These are phyloP conservation scores for Bertia moriformis DNA, from an alignment of 2,329 filamentous ascomycete species.

Conservation along the genomic window DNA sequence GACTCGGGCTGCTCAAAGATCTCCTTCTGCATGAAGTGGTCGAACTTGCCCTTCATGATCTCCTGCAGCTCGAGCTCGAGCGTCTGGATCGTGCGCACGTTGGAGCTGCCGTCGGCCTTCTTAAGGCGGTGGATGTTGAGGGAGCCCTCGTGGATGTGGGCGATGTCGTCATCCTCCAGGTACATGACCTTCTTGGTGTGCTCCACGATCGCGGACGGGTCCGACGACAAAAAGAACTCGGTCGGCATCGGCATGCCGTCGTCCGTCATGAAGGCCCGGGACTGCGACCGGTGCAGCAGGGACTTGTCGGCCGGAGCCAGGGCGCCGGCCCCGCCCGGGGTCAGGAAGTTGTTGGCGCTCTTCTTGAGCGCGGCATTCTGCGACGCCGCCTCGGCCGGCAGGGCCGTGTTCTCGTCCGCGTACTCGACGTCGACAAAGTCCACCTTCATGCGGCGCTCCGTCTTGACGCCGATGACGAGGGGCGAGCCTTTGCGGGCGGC, in stretches of 20 bases:
- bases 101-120: constrained; percentile 92
- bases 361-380: constrained; percentile 97
- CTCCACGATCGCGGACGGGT: constrained; percentile 95
- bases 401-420: constrained; percentile 66
- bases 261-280: constrained; percentile 95
- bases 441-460: constrained; percentile 98
- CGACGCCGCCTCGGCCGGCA: constrained; percentile 84
- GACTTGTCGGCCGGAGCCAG: constrained; percentile 93
- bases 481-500: constrained; percentile 97
- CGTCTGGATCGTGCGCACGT: constrained; percentile 95
- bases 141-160: constrained; percentile 96
- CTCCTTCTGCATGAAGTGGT: constrained; percentile 99
- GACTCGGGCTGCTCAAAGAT: constrained; percentile 99
- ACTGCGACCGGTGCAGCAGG: constrained; percentile 93
- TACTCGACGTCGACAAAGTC: constrained; percentile 99
- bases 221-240: constrained; percentile 98
- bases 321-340: constrained; percentile 50
- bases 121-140: constrained; percentile 97
- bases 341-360: constrained; percentile 52
- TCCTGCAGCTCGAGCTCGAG: constrained; percentile 97
- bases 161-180: constrained; percentile 98
- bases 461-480: constrained; percentile 91
- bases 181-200: constrained; percentile 99
- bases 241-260: constrained; percentile 95
- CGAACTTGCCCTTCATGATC: constrained; percentile 99